Evolutionary conservation across 805 yeast species (phyloP), one percentile per base, ranked within the genome.

Genomic region (Candida patagonica): DNA sequence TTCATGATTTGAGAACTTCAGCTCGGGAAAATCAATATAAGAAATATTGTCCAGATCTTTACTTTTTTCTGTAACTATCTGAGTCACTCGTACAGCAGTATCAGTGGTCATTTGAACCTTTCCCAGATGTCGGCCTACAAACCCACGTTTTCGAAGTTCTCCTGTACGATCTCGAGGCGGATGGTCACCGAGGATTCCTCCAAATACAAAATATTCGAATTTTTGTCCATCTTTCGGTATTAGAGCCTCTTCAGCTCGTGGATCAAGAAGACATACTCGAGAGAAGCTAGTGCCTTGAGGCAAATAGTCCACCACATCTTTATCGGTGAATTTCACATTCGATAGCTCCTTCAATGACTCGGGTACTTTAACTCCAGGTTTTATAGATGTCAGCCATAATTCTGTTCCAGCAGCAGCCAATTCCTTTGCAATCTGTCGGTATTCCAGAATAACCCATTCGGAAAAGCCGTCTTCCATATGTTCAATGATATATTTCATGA

Each of bases 381-480:
- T 89, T 23, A 88, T 66, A 1, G 96, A 87, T 0, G 94, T 75
- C 47, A 88, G 65, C 29, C 80, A 65, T 32, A 89, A 66, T 56
- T 87, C 85, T 5, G 17, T 20, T 22, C 37, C 37, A 21, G 75
- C 79, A 15, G 67, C 63, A 2, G 96, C 96, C 5, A 89, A 78
- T 45, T 89, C 96, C 40, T 74, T 67, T 35, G 87, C 74, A 43
- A 89, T 88, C 52, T 82, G 85, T 21, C 75, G 62, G 61, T 89
- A 89, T 54, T 89, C 98, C 5, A 92, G 68, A 22, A 74, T 71
- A 31, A 89, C 97, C 98, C 98, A 89, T 49, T 83, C 92, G 48
- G 95, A 85, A 71, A 89, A 86, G 1, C 95, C 97, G 45, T 77
- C 82, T 61, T 89, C 98, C 96, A 89, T 89, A 58, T 89, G 98